Conservation (phyloP, 768 basidiomycete species). For the Cystofilobasidium ferigula region DNA sequence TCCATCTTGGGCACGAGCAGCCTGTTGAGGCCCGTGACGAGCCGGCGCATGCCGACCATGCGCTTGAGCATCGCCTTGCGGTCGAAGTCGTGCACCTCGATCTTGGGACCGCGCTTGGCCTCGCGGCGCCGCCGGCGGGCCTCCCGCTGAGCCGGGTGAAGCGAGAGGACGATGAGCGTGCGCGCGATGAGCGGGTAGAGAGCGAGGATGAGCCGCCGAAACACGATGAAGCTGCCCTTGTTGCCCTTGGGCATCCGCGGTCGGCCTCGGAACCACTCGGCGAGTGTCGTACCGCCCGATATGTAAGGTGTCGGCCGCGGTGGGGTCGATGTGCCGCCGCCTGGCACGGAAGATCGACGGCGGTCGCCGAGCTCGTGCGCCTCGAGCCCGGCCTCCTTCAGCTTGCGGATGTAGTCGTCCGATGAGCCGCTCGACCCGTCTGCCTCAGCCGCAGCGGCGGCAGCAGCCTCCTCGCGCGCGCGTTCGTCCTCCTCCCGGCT, state of each 20-base stretch:
- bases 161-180: constrained; percentile 33
- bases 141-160: constrained; percentile 28
- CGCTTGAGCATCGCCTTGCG: constrained; percentile 50
- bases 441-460: not conserved
- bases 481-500: constrained; percentile 11
- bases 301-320: not conserved
- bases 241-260: not conserved
- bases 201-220: not conserved
- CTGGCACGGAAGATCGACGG: not conserved
- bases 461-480: constrained; percentile 5
- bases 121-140: constrained; percentile 22
- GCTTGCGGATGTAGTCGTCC: not conserved
- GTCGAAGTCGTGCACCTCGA: constrained; percentile 14
- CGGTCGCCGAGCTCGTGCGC: constrained; percentile 9
- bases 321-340: not conserved
- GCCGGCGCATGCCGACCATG: constrained; percentile 64
- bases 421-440: not conserved
- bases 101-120: constrained; percentile 17
- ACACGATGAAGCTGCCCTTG: not conserved
- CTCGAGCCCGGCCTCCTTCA: not conserved
- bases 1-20: constrained; percentile 70
- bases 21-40: constrained; percentile 67
- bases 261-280: not conserved
- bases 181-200: constrained; percentile 17
- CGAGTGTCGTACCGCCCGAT: not conserved